Base-by-base conservation (phyloP, 371 early-diverging fungal genomes). In the Conidiobolus incongruus region DNA sequence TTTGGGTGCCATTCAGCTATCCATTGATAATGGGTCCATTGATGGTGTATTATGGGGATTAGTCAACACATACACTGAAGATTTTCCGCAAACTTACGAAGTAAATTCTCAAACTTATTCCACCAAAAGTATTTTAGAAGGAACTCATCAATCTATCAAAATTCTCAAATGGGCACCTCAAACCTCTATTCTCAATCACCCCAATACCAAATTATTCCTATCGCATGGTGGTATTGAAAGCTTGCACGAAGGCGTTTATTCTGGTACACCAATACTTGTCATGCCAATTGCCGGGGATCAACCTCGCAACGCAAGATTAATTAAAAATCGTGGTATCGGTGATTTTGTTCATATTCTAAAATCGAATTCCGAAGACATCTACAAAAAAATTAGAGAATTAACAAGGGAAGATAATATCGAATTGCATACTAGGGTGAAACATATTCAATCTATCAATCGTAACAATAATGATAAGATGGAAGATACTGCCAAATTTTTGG, bases 21-120 rank as follows among this genome's bases (percentile, higher is more conserved):
- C 29, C 11, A 4, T 39, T 4, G 22, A 47, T 15, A 13, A 38
- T n/a, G 33, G 33, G 13, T 22, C 19, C 28, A 20, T 35, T 31
- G 47, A 47, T 26, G 47, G 47, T 17, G 26, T 40, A 16, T 32
- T 47, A 5, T 47, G 47, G 47, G 47, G 35, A 12, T 33, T 29
- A 30, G 36, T 39, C 12, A 29, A 21, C 22, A 40, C 41, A 26
- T 8, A 31, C 10, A 8, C 13, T 8, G 22, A 22, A 7, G n/a
- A 22, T 4, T 24, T 39, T 16, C 39, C 39, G 20, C 4, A 5
- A 4, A 4, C 5, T 20, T 4, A 17, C 12, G 20, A 4, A 17
- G 12, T 39, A 11, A 12, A 39, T 16, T 5, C 4, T 28, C 6
- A 11, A 22, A 39, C 39, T 22, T 8, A 17, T 28, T 5, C 6